phyloP scores from a whole-genome alignment of 2,329 filamentous ascomycete species.

The Penicillium hesseltinei region DNA sequence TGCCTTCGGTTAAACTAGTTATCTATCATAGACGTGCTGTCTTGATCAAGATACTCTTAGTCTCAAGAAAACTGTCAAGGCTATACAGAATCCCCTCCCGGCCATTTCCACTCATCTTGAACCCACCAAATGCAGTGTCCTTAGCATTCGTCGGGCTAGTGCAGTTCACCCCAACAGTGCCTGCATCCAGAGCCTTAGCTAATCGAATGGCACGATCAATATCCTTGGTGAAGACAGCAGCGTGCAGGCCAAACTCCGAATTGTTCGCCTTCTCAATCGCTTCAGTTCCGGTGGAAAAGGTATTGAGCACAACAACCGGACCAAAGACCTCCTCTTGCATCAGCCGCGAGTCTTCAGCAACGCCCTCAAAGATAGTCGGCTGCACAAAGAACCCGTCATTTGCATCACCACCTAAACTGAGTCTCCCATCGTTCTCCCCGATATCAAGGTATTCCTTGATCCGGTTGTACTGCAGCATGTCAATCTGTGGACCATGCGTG shows the following conservation, averaged over 20 bases:
- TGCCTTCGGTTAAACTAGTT: neutral
- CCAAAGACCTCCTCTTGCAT: conserved; percentile 46
- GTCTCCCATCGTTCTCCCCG: conserved; percentile 61
- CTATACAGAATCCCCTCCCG: conserved; percentile 39
- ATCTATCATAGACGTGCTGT: conserved; percentile 6
- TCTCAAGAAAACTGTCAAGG: conserved; percentile 37
- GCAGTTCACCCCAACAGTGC: conserved; percentile 33
- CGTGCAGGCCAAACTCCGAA: conserved; percentile 31
- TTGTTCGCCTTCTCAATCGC: conserved; percentile 56
- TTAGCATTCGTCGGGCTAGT: conserved; percentile 39
- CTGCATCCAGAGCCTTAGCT: conserved; percentile 28
- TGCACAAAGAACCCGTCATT: conserved; percentile 83
- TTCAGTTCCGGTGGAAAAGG: conserved; percentile 52
- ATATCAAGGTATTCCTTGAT: conserved; percentile 73
- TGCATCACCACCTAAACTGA: conserved; percentile 68
- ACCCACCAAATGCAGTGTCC: conserved; percentile 47
- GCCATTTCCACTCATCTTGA: conserved; percentile 43
- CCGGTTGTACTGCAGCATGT: conserved; percentile 76
- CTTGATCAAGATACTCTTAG: conserved; percentile 30
- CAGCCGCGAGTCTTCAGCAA: conserved; percentile 46
- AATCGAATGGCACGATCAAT: conserved; percentile 29
- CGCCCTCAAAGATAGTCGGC: conserved; percentile 78
- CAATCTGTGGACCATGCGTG: conserved; percentile 83
- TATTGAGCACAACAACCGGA: conserved; percentile 43
- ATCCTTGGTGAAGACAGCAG: conserved; percentile 33